Evolutionary conservation across 495 filamentous ascomycete species (phyloP).

Genomic region (Hapsidospora chrysogenum): DNA sequence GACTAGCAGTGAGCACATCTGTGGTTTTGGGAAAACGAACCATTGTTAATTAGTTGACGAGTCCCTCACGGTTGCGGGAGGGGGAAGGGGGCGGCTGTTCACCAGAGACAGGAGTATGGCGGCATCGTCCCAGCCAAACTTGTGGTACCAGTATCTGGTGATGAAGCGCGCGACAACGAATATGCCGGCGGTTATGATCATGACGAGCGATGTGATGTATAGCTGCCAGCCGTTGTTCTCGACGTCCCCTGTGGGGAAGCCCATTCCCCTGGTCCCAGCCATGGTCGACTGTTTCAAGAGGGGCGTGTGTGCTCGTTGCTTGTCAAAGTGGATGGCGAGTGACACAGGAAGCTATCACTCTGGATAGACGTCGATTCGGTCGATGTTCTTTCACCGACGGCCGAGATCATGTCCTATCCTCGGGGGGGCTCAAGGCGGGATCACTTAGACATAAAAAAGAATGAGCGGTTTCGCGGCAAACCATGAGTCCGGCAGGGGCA

Average conservation of each 20-base stretch:
- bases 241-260: slow-evolving; percentile 1
- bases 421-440: too few species aligned
- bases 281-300: too few species aligned
- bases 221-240: slow-evolving; percentile 3
- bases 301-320: too few species aligned
- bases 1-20: background rate
- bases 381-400: too few species aligned
- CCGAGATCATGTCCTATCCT: too few species aligned
- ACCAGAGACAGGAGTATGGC: slow-evolving; percentile 1
- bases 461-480: too few species aligned
- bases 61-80: background rate
- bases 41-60: background rate
- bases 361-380: too few species aligned
- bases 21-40: background rate
- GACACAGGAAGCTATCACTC: too few species aligned
- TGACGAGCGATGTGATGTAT: slow-evolving; percentile 2
- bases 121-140: slow-evolving; percentile 1
- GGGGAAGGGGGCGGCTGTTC: background rate
- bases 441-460: too few species aligned
- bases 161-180: background rate
- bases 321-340: too few species aligned
- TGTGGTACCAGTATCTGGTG: background rate
- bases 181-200: slow-evolving; percentile 1
- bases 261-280: background rate
- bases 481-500: too few species aligned